Evolutionary conservation across 2,329 filamentous ascomycete genomes (phyloP), one percentile per base, ranked within the genome.

Genomic region (Esteya vermicola): DNA sequence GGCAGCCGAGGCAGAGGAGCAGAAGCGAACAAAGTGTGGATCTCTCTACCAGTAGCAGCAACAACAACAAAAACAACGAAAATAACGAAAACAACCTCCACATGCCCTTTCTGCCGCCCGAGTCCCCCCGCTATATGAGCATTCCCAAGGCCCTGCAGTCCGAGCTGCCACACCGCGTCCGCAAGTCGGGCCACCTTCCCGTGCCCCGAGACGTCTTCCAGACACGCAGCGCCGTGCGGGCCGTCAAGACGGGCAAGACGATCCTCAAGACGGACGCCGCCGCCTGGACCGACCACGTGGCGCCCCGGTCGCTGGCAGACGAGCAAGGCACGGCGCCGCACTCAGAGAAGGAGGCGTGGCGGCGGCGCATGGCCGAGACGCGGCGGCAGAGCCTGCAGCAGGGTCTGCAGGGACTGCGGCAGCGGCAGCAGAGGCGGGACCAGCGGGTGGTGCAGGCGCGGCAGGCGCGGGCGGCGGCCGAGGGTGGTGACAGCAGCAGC

Each of bases 121-220:
- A 95, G 57, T 93, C 86, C 27, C 89, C 91, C 35, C 72, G 74
- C 48, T 96, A 82, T 65, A 82, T 96, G 61, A 77, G 85, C 48
- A 67, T 95, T 41, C 89, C 88, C 36, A 68, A 70, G 49, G 72
- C 82, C 36, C 71, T 76, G n/a, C 85, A 94, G 57, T 75, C 79
- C 38, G 68, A 73, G 25, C 64, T 72, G 49, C 55, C 55, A 13
- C 61, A 57, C 45, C 60, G 53, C 3, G 53, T 58, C 2, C 58
- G 60, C 9, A 57, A 85, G 26, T 85, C 85, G 57, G 91, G 91
- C 50, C 75, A 79, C 42, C 71, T 98, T 0, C 91, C 91, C 9
- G 67, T 85, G 0, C 89, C 91, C 27, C 79, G 88, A 47, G 71
- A 84, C 42, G 63, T 96, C 48, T 95, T 96, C 63, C 67, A 69